Evolutionary conservation across 1,284 basidiomycete species (phyloP), one percentile per base, ranked within the genome.

Genomic region (Sanguinoderma infundibulare): DNA sequence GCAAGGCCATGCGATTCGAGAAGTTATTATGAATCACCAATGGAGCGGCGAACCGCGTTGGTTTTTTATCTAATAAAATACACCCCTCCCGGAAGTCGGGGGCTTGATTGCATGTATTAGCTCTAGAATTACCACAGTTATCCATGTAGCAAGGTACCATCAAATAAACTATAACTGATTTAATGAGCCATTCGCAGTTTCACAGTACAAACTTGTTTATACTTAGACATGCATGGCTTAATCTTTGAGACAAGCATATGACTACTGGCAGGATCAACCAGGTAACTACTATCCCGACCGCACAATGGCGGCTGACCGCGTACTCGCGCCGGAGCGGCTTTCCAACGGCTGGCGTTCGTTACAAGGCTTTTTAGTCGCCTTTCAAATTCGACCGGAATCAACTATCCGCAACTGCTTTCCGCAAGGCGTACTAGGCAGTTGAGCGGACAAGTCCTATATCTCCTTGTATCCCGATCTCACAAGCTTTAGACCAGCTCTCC

Each of bases 221-320:
- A 84, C 82, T 82, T 83, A 78, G 79, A 82, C 82, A 82, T 70
- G 82, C 82, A 84, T 84, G 82, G 82, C 82, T 83, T 84, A 83
- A 83, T 83, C 82, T 84, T 84, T 84, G 81, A 84, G 82, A 84
- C 83, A 85, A 85, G 83, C 83, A 85, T 84, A 84, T 84, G 81
- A 84, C 83, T 85, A 84, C 82, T 84, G 83, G 83, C 83, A 85
- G 83, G 83, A 85, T 85, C 83, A 85, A 85, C 83, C 83, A 84
- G 83, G 81, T 82, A 82, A 82, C 81, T 81, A 80, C 74, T 76
- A 69, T 74, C 74, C 53, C 53, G 57, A 26, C 56, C 35, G 52
- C 55, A 42, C 49, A 20, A 60, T 52, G 35, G 52, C 49, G 51
- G 26, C 53, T 22, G 52, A 61, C 65, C 59, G 39, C 53, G 57